These are phyloP conservation scores for Cryptosporidium xiaoi DNA, from an alignment of 169 alveolate species.

Conservation along the genomic window DNA sequence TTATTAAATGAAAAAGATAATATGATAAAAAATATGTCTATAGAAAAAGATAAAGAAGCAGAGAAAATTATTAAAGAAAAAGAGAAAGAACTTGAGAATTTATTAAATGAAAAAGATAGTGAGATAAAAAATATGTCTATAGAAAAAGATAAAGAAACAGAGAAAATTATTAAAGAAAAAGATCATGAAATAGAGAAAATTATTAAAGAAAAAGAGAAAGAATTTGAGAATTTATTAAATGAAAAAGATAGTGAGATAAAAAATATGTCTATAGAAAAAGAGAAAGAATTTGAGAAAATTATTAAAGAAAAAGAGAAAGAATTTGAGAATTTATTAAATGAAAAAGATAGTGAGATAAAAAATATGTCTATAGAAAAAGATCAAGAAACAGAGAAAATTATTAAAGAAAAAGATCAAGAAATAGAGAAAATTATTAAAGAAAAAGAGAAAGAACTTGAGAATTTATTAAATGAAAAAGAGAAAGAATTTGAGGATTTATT, in stretches of 20 bases:
- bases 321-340: conserved; percentile 2
- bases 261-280: neutral
- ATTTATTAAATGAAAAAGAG: neutral
- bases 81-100: no score
- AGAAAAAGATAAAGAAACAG: no score
- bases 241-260: neutral
- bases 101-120: no score
- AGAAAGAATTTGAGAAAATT: no score
- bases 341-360: conserved; percentile 16
- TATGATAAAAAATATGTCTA: conserved; percentile 2
- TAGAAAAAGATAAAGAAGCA: neutral
- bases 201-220: conserved; percentile 10
- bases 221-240: conserved; percentile 9
- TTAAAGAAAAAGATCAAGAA: neutral
- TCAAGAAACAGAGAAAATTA: neutral
- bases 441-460: conserved; percentile 20
- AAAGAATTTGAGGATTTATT: neutral
- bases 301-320: no score
- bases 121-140: no score
- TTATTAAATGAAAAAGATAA: neutral
- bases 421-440: conserved; percentile 3
- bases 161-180: no score
- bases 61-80: neutral
- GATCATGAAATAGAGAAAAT: neutral
- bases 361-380: neutral